Base-by-base conservation (phyloP, 345 rosid genomes). In the Bretschneidera sinensis region DNA sequence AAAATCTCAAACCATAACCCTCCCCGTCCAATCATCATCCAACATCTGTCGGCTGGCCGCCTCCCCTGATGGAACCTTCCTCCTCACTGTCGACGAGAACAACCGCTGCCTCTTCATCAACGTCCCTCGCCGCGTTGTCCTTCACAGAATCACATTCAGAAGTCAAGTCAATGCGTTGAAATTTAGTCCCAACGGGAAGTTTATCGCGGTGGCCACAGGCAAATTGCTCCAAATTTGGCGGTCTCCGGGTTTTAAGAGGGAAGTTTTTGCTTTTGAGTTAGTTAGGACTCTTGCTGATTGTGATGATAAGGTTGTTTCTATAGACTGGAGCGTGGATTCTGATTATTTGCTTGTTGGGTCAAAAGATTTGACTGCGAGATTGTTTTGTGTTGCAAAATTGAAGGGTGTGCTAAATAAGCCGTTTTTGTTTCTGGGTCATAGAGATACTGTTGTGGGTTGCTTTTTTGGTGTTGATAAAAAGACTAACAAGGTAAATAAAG, bases 181-280 rank as follows among this genome's bases (percentile, higher is more conserved):
- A 65, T 90, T 90, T 56, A 90, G 96, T 62, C 91, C 95, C n/a
- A 72, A 86, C 31, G 92, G 97, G 7, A 85, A 78, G 48, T 77
- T 67, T 55, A 77, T 94, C 21, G 99, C 97, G 0, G 92, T 90
- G 2, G 99, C 79, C 10, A 34, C 78, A 0, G 97, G 96, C 17
- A 94, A 90, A 54, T 69, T 94, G 73, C 83, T 94, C 19, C 89
- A 94, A 71, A 79, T 94, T 9, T 94, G 97, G 97, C 75, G 82
- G 54, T 85, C 96, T 1, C 99, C 97, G 16, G 95, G 91, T 45
- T 94, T 86, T 55, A 81, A 74, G 59, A 82, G 75, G 59, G 95
- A 83, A 35, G 80, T 76, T 47, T 90, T 90, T 48, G 85, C 89
- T 21, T 90, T 94, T 49, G 81, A 90, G 60, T 67, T 80, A 74